Conservation (phyloP, 75 land plant genomes). For the Isoetes taiwanensis region DNA sequence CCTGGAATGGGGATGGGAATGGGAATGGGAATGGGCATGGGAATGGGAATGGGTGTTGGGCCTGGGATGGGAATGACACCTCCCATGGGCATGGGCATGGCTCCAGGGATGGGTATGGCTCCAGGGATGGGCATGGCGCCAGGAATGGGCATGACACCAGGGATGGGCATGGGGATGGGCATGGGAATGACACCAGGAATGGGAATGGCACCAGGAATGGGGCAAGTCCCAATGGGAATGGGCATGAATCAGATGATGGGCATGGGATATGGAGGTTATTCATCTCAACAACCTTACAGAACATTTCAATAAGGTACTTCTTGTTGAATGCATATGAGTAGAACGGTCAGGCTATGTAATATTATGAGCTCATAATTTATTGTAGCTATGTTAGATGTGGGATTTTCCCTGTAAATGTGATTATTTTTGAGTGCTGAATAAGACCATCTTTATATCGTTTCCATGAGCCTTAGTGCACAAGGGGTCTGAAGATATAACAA, state of each 20-base stretch:
- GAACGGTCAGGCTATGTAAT: too few relatives aligned
- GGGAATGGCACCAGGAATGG: constrained; percentile 1
- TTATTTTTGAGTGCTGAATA: too few relatives aligned
- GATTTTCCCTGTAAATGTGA: too few relatives aligned
- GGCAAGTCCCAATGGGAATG: constrained; percentile 12
- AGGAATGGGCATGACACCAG: constrained; percentile 43
- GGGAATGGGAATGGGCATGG: constrained; percentile 1
- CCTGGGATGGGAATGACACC: too few relatives aligned
- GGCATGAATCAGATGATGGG: constrained; percentile 2
- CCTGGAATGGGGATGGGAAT: background rate
- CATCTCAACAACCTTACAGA: too few relatives aligned
- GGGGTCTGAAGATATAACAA: too few relatives aligned
- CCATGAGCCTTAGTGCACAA: too few relatives aligned
- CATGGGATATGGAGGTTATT: constrained; percentile 4
- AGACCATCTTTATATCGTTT: too few relatives aligned
- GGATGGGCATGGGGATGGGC: constrained; percentile 31
- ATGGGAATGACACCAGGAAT: constrained; percentile 15
- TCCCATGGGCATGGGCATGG: constrained; percentile 8
- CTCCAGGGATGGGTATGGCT: constrained; percentile 34
- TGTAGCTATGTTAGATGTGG: too few relatives aligned
- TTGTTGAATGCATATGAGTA: too few relatives aligned
- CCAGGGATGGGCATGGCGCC: constrained; percentile 1
- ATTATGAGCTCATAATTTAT: too few relatives aligned
- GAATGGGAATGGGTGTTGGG: background rate
- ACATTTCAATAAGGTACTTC: too few relatives aligned